phyloP scores from a whole-genome alignment of 2,329 filamentous ascomycete species.

The Ascochyta clinopodiicola region DNA sequence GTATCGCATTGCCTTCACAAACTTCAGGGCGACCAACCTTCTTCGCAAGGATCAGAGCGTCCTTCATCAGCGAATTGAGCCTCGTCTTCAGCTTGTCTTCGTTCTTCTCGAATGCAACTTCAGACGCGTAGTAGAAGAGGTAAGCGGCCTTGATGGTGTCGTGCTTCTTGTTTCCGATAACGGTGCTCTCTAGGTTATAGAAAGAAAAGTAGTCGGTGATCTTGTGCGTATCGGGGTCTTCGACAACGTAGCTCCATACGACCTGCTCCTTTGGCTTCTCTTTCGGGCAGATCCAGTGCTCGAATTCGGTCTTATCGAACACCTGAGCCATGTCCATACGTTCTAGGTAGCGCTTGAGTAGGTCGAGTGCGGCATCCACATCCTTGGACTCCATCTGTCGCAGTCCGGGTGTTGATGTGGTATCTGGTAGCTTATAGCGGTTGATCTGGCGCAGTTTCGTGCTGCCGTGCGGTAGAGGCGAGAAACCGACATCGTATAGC shows the following conservation, averaged over 20 bases:
- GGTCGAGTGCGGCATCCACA: constrained; percentile 73
- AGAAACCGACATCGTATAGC: constrained; percentile 93
- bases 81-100: constrained; percentile 73
- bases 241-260: constrained; percentile 92
- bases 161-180: constrained; percentile 82
- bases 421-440: constrained; percentile 81
- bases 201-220: constrained; percentile 98
- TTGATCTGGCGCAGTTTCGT: constrained; percentile 85
- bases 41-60: constrained; percentile 88
- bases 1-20: neutral
- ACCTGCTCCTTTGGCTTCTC: constrained; percentile 70
- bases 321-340: constrained; percentile 85
- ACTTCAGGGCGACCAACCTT: constrained; percentile 54
- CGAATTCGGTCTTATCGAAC: constrained; percentile 79
- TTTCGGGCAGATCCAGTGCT: constrained; percentile 83
- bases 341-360: constrained; percentile 78
- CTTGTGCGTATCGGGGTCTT: constrained; percentile 70
- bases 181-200: constrained; percentile 91
- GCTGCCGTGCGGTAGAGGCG: constrained; percentile 80
- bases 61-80: constrained; percentile 79
- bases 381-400: constrained; percentile 82
- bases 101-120: constrained; percentile 70
- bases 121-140: constrained; percentile 94
- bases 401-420: constrained; percentile 75
- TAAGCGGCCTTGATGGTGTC: constrained; percentile 87